Evolutionary conservation across 164 flowering plant species (phyloP).

Genomic region (Berberis vulgaris): DNA sequence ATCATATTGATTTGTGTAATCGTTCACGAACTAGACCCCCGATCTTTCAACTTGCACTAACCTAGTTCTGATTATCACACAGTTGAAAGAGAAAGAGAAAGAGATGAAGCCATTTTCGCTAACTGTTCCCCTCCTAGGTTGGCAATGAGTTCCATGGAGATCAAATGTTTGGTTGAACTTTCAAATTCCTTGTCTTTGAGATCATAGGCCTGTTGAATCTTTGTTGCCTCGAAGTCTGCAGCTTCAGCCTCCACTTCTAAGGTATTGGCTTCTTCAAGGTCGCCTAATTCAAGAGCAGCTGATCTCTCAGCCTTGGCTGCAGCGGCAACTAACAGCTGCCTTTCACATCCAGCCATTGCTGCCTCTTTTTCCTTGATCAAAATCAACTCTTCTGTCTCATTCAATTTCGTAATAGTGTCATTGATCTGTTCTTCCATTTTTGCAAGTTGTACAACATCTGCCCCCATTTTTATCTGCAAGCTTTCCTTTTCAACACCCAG

Average conservation of each 20-base stretch:
- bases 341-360: conserved; percentile 52
- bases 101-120: conserved; percentile 39
- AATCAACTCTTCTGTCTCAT: conserved; percentile 44
- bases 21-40: too few relatives aligned
- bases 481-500: conserved; percentile 49
- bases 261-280: conserved; percentile 59
- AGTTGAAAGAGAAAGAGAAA: conserved; percentile 13
- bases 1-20: too few relatives aligned
- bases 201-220: conserved; percentile 36
- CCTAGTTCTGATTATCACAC: neutral
- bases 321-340: conserved; percentile 42
- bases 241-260: conserved; percentile 61
- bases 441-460: conserved; percentile 29
- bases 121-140: conserved; percentile 44
- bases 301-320: conserved; percentile 59
- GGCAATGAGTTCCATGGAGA: conserved; percentile 59
- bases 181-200: conserved; percentile 36
- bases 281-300: conserved; percentile 61
- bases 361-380: conserved; percentile 53
- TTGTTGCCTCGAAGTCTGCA: conserved; percentile 48
- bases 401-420: conserved; percentile 32
- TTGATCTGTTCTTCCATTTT: conserved; percentile 47
- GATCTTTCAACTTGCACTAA: too few relatives aligned
- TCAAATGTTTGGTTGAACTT: conserved; percentile 28
- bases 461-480: conserved; percentile 33